Conservation (phyloP, 345 rosid species). For the Bruguiera gymnorhiza region DNA sequence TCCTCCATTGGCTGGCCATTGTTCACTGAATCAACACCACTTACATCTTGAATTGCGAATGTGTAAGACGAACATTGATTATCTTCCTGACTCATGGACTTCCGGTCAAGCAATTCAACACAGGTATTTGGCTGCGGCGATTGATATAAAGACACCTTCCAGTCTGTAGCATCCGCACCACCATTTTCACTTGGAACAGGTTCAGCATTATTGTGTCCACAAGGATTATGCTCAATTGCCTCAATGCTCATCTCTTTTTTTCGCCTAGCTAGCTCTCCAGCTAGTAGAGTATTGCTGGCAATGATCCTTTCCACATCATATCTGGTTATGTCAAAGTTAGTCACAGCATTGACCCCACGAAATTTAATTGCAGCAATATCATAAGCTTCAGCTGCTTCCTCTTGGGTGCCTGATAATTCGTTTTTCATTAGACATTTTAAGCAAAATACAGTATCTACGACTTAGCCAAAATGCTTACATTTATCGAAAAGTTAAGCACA, state of each 20-base stretch:
- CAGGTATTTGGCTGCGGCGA: conserved; percentile 27
- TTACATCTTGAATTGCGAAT: conserved; percentile 36
- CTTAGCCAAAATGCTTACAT: not conserved
- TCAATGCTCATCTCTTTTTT: conserved; percentile 35
- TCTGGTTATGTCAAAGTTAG: conserved; percentile 68
- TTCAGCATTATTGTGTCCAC: conserved; percentile 15
- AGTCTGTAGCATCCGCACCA: conserved; percentile 32
- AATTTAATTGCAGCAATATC: conserved; percentile 79
- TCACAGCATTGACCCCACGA: conserved; percentile 72
- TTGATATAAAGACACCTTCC: conserved; percentile 45
- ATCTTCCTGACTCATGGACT: conserved; percentile 19
- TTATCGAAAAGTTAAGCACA: not conserved
- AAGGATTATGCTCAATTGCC: conserved; percentile 18
- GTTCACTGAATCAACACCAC: conserved; percentile 41
- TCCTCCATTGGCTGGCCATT: conserved; percentile 35
- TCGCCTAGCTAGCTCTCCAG: conserved; percentile 64
- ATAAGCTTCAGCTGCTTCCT: conserved; percentile 86
- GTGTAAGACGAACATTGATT: conserved; percentile 33
- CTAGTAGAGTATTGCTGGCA: conserved; percentile 67
- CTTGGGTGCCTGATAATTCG: conserved; percentile 58
- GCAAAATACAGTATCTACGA: not conserved
- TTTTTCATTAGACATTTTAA: not conserved
- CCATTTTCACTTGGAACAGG: conserved; percentile 14
- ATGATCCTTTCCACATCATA: conserved; percentile 72
- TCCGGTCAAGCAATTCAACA: conserved; percentile 33